phyloP scores from a whole-genome alignment of 441 rosid species.

The Eruca vesicaria region DNA sequence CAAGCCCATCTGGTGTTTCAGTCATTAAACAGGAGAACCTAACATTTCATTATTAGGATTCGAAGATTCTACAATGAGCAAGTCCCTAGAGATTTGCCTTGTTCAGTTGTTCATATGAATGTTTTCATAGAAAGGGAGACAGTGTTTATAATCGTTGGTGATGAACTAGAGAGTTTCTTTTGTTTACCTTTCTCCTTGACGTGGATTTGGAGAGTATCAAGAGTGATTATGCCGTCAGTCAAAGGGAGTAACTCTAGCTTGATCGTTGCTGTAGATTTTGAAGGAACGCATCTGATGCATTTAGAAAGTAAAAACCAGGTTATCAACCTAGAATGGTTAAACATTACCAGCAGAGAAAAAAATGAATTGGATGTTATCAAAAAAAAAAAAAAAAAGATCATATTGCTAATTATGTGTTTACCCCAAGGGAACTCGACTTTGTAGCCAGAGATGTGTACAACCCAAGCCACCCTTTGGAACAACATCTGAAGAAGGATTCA shows the following conservation, averaged over 20 bases:
- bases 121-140: too few relatives aligned
- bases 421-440: conserved; percentile 99
- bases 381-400: too few relatives aligned
- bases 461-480: conserved; percentile 69
- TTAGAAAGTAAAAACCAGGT: conserved; percentile 16
- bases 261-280: conserved; percentile 84
- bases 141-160: conserved; percentile 1
- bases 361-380: conserved; percentile 11
- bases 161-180: neutral
- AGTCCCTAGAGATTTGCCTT: neutral
- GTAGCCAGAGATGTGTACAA: conserved; percentile 95
- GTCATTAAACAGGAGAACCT: neutral
- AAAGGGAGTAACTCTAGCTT: conserved; percentile 93
- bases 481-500: conserved; percentile 52
- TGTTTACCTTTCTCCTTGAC: conserved; percentile 90
- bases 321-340: conserved; percentile 17
- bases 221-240: conserved; percentile 95
- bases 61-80: neutral
- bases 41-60: neutral
- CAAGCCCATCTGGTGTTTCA: conserved; percentile 7
- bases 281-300: conserved; percentile 80
- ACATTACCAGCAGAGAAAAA: conserved; percentile 10
- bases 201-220: conserved; percentile 84
- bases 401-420: conserved; percentile 36
- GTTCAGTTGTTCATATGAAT: too few relatives aligned